These are phyloP conservation scores for Rosa multiflora DNA, from an alignment of 306 rosid genomes.

Conservation along the genomic window DNA sequence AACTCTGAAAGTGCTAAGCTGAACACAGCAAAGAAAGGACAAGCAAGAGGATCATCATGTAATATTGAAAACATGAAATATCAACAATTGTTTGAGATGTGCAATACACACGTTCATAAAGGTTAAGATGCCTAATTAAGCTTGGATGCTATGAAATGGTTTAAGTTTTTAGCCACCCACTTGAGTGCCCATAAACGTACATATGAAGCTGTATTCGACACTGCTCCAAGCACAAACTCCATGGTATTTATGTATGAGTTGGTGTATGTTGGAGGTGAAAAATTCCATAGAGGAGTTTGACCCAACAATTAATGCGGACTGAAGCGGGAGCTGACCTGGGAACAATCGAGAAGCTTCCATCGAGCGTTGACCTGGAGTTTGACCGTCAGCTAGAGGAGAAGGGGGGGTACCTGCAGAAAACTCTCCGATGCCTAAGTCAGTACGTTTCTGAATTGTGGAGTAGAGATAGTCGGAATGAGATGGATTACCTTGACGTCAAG, in stretches of 20 bases:
- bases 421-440: no score
- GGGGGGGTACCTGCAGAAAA: no score
- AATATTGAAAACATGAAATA: background rate
- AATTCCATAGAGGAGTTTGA: no score
- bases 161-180: constrained; percentile 27
- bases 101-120: background rate
- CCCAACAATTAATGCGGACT: no score
- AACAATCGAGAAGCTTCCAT: no score
- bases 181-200: constrained; percentile 90
- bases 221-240: constrained; percentile 86
- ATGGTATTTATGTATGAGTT: constrained; percentile 71
- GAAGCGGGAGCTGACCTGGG: no score
- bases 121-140: background rate
- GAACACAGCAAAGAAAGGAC: constrained; percentile 26
- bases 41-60: constrained; percentile 14
- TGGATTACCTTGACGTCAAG: no score
- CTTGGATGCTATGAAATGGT: background rate
- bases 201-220: constrained; percentile 87
- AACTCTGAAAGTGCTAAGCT: constrained; percentile 84
- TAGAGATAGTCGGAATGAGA: no score
- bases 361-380: no score
- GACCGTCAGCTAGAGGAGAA: no score
- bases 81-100: background rate
- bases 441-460: no score
- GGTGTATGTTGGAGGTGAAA: no score